These are phyloP conservation scores for Cyclaneusma minus DNA, from an alignment of 2,329 filamentous ascomycete species.

Conservation along the genomic window DNA sequence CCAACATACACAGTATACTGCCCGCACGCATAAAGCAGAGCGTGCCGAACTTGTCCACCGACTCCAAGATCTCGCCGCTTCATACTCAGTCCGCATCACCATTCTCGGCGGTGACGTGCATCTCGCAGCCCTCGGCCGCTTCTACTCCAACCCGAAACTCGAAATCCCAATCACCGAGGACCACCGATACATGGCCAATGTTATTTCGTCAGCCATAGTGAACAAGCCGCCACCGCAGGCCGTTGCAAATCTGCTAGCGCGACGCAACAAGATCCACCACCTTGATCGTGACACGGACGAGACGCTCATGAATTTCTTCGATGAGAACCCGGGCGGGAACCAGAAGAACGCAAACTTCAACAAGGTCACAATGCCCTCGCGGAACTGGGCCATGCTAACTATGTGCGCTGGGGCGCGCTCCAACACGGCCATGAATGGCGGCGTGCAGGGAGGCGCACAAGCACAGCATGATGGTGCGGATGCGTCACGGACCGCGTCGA, in stretches of 20 bases:
- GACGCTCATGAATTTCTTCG: slow-evolving; percentile 84
- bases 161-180: slow-evolving; percentile 66
- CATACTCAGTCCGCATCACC: slow-evolving; percentile 78
- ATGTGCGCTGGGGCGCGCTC: slow-evolving; percentile 55
- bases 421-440: too few relatives aligned
- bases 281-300: slow-evolving; percentile 66
- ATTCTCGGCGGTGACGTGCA: slow-evolving; percentile 93
- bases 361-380: slow-evolving; percentile 76
- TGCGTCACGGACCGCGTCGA: slow-evolving; percentile 7
- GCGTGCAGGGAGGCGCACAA: too few relatives aligned
- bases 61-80: slow-evolving; percentile 68
- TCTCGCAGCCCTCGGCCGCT: slow-evolving; percentile 78
- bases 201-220: slow-evolving; percentile 88
- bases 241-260: slow-evolving; percentile 81
- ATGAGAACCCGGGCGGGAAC: slow-evolving; percentile 65
- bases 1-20: too few relatives aligned
- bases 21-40: slow-evolving; percentile 80
- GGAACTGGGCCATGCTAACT: slow-evolving; percentile 84
- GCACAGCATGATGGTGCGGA: too few relatives aligned
- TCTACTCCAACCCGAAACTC: slow-evolving; percentile 79
- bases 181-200: slow-evolving; percentile 87
- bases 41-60: slow-evolving; percentile 63
- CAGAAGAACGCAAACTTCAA: slow-evolving; percentile 65
- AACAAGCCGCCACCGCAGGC: slow-evolving; percentile 82
- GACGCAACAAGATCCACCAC: slow-evolving; percentile 70